phyloP scores from a whole-genome alignment of 1,139 yeast genomes.

The Sugiyamaella paludigena region DNA sequence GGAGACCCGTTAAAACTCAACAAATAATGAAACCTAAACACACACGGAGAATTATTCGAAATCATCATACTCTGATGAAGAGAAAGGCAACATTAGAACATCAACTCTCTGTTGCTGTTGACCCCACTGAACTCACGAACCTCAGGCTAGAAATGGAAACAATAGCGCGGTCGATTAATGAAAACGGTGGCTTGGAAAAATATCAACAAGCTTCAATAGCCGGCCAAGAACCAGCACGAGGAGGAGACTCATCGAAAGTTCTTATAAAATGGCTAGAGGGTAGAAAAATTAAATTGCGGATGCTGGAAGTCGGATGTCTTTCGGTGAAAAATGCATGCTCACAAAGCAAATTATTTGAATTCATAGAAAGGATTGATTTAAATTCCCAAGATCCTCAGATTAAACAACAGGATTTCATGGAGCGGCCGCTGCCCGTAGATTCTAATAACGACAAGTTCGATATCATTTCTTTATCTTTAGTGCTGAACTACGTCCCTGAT shows the following conservation, averaged over 20 bases:
- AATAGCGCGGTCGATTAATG: conserved; percentile 20
- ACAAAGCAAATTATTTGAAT: conserved; percentile 35
- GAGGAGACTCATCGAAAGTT: conserved; percentile 86
- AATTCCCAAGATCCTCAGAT: conserved; percentile 76
- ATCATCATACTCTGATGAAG: conserved; percentile 38
- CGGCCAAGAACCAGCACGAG: conserved; percentile 74
- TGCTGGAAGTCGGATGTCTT: conserved; percentile 82
- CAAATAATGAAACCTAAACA: conserved; percentile 27
- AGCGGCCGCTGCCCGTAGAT: conserved; percentile 59
- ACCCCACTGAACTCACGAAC: conserved; percentile 4
- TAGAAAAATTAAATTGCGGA: conserved; percentile 30
- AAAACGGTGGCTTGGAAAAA: conserved; percentile 48
- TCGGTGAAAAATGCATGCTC: conserved; percentile 70
- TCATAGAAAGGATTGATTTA: conserved; percentile 67
- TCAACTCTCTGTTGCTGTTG: conserved; percentile 9
- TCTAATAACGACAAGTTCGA: conserved; percentile 50
- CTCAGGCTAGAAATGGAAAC: conserved; percentile 15
- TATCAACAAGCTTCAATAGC: conserved; percentile 87
- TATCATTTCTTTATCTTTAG: conserved; percentile 77
- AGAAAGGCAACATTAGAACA: conserved; percentile 27
- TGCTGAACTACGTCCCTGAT: conserved; percentile 81
- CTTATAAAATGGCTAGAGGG: conserved; percentile 64
- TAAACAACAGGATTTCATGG: conserved; percentile 78
- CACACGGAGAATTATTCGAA: conserved; percentile 36
- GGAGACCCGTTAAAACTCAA: conserved; percentile 18